Conservation (phyloP, 345 rosid species). For the Carallia pectinifolia region DNA sequence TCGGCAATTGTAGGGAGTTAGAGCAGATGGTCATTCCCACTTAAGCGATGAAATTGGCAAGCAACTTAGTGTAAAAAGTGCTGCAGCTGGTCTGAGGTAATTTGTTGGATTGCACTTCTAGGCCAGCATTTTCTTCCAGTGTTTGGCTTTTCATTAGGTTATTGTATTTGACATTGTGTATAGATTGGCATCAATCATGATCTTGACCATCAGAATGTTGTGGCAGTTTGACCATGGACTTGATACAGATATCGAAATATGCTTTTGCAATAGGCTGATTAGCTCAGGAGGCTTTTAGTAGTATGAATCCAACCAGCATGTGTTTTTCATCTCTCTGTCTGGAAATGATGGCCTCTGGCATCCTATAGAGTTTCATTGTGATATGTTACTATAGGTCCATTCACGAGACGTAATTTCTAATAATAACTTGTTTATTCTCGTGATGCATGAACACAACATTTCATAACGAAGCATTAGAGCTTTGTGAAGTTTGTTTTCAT, state of each 20-base stretch:
- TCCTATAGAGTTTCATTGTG: no score
- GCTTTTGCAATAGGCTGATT: no score
- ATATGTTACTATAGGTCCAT: no score
- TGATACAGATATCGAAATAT: background rate
- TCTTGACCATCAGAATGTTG: background rate
- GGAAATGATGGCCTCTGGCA: no score
- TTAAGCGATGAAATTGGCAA: conserved; percentile 71
- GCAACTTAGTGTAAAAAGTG: conserved; percentile 73
- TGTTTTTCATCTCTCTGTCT: no score
- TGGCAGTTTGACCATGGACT: background rate
- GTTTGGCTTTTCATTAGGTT: background rate
- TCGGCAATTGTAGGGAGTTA: conserved; percentile 52
- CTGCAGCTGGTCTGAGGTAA: conserved; percentile 77
- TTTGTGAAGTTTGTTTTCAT: no score
- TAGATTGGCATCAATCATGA: background rate
- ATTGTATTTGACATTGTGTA: background rate
- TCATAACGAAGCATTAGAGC: no score
- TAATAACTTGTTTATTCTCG: no score
- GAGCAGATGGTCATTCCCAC: conserved; percentile 67
- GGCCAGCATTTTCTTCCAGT: background rate
- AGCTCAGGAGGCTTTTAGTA: no score
- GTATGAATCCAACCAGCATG: no score
- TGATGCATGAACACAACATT: no score
- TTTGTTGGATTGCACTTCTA: background rate
- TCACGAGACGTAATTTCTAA: no score